Percentiles rank a stretch among this genome's conserved stretches.
Evolutionary conservation across 768 basidiomycete species (phyloP).

Genomic region (Tylopilus plumbeoviolaceoides): DNA sequence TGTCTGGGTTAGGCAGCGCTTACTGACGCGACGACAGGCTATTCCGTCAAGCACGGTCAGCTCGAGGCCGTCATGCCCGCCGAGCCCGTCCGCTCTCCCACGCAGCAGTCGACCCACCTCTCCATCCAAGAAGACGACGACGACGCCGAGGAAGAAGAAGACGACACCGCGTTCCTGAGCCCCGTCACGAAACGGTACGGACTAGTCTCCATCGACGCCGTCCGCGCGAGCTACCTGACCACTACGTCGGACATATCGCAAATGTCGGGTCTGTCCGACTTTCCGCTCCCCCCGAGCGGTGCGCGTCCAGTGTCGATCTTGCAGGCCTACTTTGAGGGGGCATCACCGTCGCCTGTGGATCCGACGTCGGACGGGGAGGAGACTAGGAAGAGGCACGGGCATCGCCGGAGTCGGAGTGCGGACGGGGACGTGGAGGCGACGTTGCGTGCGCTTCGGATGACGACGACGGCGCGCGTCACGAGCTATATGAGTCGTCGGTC

Average conservation of each 20-base stretch:
- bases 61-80: conserved; percentile 15
- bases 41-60: conserved; percentile 20
- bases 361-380: not conserved
- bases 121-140: conserved; percentile 13
- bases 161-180: conserved; percentile 3
- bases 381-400: not conserved
- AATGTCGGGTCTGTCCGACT: conserved; percentile 72
- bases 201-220: conserved; percentile 27
- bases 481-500: conserved; percentile 16
- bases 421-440: conserved; percentile 15
- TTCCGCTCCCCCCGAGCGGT: conserved; percentile 54
- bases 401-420: not conserved
- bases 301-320: conserved; percentile 37
- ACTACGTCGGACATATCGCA: conserved; percentile 51
- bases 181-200: conserved; percentile 21
- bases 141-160: not conserved
- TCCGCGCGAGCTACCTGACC: conserved; percentile 61
- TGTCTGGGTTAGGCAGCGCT: not conserved
- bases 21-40: conserved; percentile 16
- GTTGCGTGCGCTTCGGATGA: conserved; percentile 9
- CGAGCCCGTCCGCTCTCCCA: conserved; percentile 7
- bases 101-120: conserved; percentile 21
- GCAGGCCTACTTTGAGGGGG: conserved; percentile 40
- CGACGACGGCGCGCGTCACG: not conserved
- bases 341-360: not conserved